Base-by-base conservation (phyloP, 495 filamentous ascomycete species). In the Neurospora hispaniola region DNA sequence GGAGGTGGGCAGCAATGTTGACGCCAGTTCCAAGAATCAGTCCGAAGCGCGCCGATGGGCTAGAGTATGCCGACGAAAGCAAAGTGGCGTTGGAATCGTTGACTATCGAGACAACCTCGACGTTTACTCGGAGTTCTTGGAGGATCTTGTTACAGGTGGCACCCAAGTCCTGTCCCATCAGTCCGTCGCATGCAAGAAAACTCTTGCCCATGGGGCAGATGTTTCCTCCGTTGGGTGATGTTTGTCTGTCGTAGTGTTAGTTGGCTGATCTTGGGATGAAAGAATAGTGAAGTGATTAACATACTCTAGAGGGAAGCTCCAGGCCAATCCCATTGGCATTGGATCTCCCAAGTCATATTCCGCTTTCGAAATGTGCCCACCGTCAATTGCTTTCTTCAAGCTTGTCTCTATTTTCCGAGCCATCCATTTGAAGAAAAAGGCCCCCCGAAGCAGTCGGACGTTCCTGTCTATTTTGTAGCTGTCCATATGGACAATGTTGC, bases 241-340 rank as follows among this genome's bases (percentile, higher is more conserved):
- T 90, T 89, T 96, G 93, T 81, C 92, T 94, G 74, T 59, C 54
- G 38, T 38, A 0, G 42, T 71, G 72, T 79, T 59, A 82, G 74
- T 62, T 35, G 54, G 6, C 43, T 41, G 20, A 23, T 42, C 14
- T 66, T 70, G 66, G 69, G 71, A 70, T 71, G 27, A 48, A 35
- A 31, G 31, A 9, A 41, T 42, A 73, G 27, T 20, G 31, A 41
- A 31, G 39, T 39, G 42, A 39, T 70, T 39, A 75, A 85, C 84
- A 81, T 85, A 94, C 92, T 91, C 89, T 69, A 97, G 93, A 16
- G 93, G 93, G 78, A 97, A 97, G 80, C 92, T 94, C 86, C 93
- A 97, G 10, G 93, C 91, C 48, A 97, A 85, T 0, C 93, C 92
- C 84, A 95, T 81, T 3, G 85, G 82, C 72, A 86, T 78, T 14